Evolutionary conservation across 305 asterid species (phyloP), one percentile per base, ranked within the genome.

Genomic region (Solanum hybrid): DNA sequence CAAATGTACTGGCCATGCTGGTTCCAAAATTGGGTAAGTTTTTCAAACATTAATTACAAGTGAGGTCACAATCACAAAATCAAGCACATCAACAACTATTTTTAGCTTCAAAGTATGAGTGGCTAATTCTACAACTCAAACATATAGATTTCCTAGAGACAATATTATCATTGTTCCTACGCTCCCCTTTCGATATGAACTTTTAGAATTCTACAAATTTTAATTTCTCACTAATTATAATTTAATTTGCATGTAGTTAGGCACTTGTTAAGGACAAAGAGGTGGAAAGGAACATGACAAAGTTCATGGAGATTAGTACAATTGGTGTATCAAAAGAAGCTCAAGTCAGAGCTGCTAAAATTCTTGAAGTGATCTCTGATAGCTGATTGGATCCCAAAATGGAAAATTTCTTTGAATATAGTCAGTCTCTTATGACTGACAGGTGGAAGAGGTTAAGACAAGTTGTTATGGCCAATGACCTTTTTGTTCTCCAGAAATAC

Each of bases 1-100:
- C 13, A 97, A 97, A 91, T 94, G 96, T 95, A 94, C 98, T 5
- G 98, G 99, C 4, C 98, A 97, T 45, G 98, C 99, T 4, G 99
- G 99, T 42, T 94, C 99, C 78, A 90, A 98, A 91, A 95, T 97
- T 22, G 98, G 99, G 98, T 96, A 91, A 13, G 32, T 7, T 40
- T 40, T 40, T 40, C 51, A 40, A 40, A 40, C 15, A 19, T 3
- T 35, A 77, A 7, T 76, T 72, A 32, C 10, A 10, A 32, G 2
- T 38, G 42, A 10, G 1, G 42, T 10, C 42, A 38, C 13, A 38
- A 38, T 38, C 42, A 38, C 42, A 38, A 38, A 38, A 2, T 38
- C 42, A 38, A 38, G 13, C 13, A 38, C 42, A 40, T 40, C 51
- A 11, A 40, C 15, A 10, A 40, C 15, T 40, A 40, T 4, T 11